Evolutionary conservation across 768 basidiomycete genomes (phyloP).

Genomic region (Exidia glandulosa): DNA sequence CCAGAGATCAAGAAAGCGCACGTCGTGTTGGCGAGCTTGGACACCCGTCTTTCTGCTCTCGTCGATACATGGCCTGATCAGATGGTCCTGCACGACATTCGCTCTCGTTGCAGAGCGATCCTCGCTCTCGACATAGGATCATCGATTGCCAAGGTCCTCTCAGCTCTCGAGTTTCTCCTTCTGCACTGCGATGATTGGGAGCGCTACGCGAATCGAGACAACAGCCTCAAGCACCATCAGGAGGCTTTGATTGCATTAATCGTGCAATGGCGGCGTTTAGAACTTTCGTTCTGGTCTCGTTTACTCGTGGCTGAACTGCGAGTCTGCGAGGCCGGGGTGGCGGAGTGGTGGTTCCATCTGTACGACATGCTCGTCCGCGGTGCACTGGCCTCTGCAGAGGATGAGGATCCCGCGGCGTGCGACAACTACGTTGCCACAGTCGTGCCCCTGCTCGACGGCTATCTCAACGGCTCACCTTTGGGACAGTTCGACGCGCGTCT

Average conservation of each 20-base stretch:
- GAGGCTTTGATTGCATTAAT: conserved; percentile 58
- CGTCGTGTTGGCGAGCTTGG: conserved; percentile 38
- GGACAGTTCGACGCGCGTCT: conserved; percentile 74
- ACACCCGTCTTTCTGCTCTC: conserved; percentile 40
- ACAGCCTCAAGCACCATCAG: conserved; percentile 60
- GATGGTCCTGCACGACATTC: conserved; percentile 85
- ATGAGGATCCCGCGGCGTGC: conserved; percentile 22
- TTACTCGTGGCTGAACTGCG: conserved; percentile 63
- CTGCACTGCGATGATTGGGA: conserved; percentile 94
- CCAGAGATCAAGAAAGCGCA: conserved; percentile 55
- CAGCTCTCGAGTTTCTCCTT: conserved; percentile 75
- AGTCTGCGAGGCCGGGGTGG: conserved; percentile 28
- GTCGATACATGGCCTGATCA: conserved; percentile 91
- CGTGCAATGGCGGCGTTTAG: conserved; percentile 82
- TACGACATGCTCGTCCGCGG: conserved; percentile 72
- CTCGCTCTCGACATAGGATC: conserved; percentile 49
- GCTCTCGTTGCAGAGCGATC: conserved; percentile 55
- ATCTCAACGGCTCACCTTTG: conserved; percentile 60
- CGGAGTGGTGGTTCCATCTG: conserved; percentile 85
- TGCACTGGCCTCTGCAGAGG: conserved; percentile 29
- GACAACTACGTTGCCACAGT: conserved; percentile 51
- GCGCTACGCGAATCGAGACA: conserved; percentile 85
- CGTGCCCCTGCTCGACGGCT: conserved; percentile 71
- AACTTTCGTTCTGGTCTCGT: conserved; percentile 77
- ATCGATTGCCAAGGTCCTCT: conserved; percentile 73